Base-by-base conservation (phyloP, 2,329 filamentous ascomycete species). In the Volutella citrinella region DNA sequence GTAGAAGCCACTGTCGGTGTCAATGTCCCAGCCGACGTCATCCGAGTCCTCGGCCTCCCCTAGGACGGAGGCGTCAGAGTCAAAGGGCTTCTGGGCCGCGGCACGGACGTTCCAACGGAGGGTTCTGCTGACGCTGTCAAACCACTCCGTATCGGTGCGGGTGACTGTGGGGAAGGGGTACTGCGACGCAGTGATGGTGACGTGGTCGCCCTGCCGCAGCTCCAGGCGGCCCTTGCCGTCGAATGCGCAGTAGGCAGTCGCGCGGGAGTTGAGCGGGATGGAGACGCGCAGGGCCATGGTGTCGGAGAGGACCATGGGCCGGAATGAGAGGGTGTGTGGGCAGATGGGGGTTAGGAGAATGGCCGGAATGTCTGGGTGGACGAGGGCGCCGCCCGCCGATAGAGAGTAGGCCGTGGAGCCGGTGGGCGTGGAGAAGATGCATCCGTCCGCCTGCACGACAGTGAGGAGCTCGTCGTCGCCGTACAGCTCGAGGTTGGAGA, bases 161-260 rank as follows among this genome's bases (percentile, higher is more conserved):
- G 94, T 87, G 26, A 98, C 91, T 2, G 93, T 97, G 4, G 93
- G 93, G 68, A 98, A 97, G 1, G 93, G 93, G 55, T 96, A 98
- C 59, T 95, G 89, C 19, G 87, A 94, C 5, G 93, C 93, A 24
- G 91, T 88, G 52, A 98, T 93, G 41, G 91, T 96, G 59, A 98
- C 93, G 53, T 91, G 87, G 64, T 98, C 93, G 34, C 93, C 93
- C 54, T 91, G 87, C 43, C 84, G 83, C 21, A 98, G 80, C 64
- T 98, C 91, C 26, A 98, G 79, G 31, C 93, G 88, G 36, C 89
- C 90, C 63, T 97, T 98, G 61, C 93, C 93, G 58, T 98, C 93
- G 59, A 98, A 98, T 24, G 89, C 88, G 59, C 91, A 96, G 70
- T 96, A 96, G 2, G 93, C 93, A 0, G 89, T 95, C 12, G 90